Evolutionary conservation across 352 stramenopile genomes (phyloP).

Genomic region (Phytophthora brassicae): DNA sequence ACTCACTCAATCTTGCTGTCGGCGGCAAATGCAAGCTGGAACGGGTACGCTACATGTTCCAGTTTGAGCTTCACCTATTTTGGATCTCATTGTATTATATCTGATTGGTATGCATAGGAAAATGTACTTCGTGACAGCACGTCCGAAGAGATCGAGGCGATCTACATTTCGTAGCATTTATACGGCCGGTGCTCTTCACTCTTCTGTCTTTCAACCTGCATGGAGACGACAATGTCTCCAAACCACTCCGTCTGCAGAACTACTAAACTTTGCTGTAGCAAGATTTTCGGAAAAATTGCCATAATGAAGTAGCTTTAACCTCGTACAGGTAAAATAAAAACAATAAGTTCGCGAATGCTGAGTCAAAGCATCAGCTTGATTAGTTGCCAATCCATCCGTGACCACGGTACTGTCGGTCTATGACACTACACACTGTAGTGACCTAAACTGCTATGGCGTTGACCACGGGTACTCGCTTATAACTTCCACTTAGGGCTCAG

Average conservation of each 20-base stretch:
- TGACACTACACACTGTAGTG: too few species aligned
- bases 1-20: constrained; percentile 69
- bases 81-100: neutral
- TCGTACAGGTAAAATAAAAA: constrained; percentile 19
- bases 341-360: constrained; percentile 6
- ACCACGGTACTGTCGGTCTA: constrained; percentile 21
- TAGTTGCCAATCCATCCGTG: constrained; percentile 13
- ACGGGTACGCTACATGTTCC: constrained; percentile 30
- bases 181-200: neutral
- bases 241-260: too few species aligned
- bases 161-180: constrained; percentile 69
- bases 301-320: neutral
- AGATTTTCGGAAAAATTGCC: constrained; percentile 6
- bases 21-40: constrained; percentile 85
- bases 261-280: neutral
- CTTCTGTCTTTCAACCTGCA: too few species aligned
- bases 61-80: constrained; percentile 1
- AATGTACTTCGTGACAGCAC: constrained; percentile 81
- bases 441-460: constrained; percentile 15
- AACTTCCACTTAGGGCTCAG: constrained; percentile 13
- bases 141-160: constrained; percentile 84
- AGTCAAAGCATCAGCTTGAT: constrained; percentile 23
- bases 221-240: too few species aligned
- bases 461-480: neutral
- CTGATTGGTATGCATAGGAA: constrained; percentile 44